Evolutionary conservation across 345 rosid genomes (phyloP).

Genomic region (Gossypium longicalyx): DNA sequence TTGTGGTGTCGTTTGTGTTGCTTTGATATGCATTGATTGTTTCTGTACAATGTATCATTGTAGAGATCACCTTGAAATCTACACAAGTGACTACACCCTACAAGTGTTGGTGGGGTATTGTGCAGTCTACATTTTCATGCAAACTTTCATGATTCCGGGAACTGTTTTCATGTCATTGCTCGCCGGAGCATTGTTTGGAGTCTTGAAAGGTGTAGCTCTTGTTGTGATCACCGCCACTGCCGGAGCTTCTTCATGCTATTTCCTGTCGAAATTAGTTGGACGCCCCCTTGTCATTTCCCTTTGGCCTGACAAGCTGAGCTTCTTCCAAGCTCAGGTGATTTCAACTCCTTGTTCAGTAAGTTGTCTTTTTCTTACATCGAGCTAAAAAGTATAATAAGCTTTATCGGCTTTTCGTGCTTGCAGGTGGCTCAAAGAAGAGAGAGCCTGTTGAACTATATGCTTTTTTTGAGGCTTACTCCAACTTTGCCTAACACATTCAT

Average conservation of each 20-base stretch:
- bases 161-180: neutral
- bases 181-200: neutral
- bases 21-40: neutral
- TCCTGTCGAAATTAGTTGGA: neutral
- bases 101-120: conserved; percentile 2
- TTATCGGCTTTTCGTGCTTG: neutral
- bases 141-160: conserved; percentile 3
- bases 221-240: neutral
- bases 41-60: neutral
- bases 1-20: neutral
- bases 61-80: neutral
- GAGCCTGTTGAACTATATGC: neutral
- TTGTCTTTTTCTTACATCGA: neutral
- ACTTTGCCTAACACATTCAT: neutral
- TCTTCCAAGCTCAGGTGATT: neutral
- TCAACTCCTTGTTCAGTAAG: no score
- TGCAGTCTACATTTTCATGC: neutral
- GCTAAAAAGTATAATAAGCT: neutral
- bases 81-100: conserved; percentile 1
- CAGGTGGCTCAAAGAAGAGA: neutral
- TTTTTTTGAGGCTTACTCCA: neutral
- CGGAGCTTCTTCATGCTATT: neutral
- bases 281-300: neutral
- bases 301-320: neutral
- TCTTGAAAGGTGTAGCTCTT: neutral